Percentiles rank a stretch among this genome's conserved stretches.
Conservation (phyloP, 306 rosid genomes). For the Lupinus albus region DNA sequence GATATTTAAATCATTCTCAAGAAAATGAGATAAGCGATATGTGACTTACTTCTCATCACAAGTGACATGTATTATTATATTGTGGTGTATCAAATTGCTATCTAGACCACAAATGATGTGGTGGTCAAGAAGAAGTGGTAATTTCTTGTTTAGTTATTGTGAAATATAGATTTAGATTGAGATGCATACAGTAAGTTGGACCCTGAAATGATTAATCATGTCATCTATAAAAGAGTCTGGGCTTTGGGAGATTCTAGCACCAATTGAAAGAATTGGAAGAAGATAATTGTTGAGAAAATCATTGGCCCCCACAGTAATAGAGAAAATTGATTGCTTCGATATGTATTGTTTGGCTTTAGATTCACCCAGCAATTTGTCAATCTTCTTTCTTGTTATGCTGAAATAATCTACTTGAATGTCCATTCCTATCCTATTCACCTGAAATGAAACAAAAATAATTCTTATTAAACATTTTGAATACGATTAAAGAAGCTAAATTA, state of each 20-base stretch:
- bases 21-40: too few relatives aligned
- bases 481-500: neutral
- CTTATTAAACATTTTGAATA: neutral
- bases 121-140: too few relatives aligned
- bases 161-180: slow-evolving; percentile 14
- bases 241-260: slow-evolving; percentile 77
- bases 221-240: slow-evolving; percentile 79
- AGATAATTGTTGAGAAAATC: slow-evolving; percentile 91
- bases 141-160: neutral
- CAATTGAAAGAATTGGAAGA: slow-evolving; percentile 82
- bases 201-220: slow-evolving; percentile 67
- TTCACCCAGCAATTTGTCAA: slow-evolving; percentile 66
- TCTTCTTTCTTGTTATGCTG: slow-evolving; percentile 72
- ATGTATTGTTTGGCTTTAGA: slow-evolving; percentile 65
- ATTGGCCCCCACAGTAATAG: slow-evolving; percentile 78
- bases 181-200: slow-evolving; percentile 66
- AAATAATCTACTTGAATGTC: slow-evolving; percentile 85
- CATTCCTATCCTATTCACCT: slow-evolving; percentile 91
- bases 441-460: neutral
- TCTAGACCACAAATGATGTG: too few relatives aligned
- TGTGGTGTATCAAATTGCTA: too few relatives aligned
- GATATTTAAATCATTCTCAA: too few relatives aligned
- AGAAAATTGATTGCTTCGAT: slow-evolving; percentile 67
- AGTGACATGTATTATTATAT: too few relatives aligned
- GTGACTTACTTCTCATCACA: too few relatives aligned